Percentiles rank a stretch among this genome's conserved stretches.
These are phyloP conservation scores for Schwanniomyces vanrijiae DNA, from an alignment of 805 yeast species.

Conservation along the genomic window DNA sequence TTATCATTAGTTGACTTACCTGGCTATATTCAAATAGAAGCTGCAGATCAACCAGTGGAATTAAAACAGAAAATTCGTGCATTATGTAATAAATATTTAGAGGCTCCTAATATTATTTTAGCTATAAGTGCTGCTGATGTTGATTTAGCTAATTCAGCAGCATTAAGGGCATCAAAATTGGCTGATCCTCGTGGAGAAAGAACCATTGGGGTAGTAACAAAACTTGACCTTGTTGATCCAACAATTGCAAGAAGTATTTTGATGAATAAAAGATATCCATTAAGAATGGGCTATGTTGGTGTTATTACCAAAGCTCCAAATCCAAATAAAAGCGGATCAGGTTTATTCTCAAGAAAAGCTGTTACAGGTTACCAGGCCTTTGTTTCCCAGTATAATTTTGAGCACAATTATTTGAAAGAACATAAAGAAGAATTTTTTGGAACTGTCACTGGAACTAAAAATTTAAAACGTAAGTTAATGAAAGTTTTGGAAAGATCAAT, in stretches of 20 bases:
- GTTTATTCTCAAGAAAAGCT: constrained; percentile 48
- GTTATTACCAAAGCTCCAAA: constrained; percentile 85
- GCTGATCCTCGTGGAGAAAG: constrained; percentile 95
- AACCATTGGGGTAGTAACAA: constrained; percentile 95
- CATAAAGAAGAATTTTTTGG: constrained; percentile 59
- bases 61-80: constrained; percentile 76
- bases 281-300: constrained; percentile 97
- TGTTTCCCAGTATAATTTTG: constrained; percentile 64
- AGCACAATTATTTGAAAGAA: constrained; percentile 56
- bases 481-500: constrained; percentile 85
- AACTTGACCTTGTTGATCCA: constrained; percentile 86
- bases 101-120: constrained; percentile 88
- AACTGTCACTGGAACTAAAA: constrained; percentile 73
- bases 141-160: constrained; percentile 94
- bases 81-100: constrained; percentile 81
- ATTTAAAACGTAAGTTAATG: constrained; percentile 77
- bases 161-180: constrained; percentile 81
- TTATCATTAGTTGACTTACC: constrained; percentile 93
- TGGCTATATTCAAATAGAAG: constrained; percentile 95
- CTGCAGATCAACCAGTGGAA: constrained; percentile 91
- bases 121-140: constrained; percentile 98
- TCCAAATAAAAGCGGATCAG: constrained; percentile 18
- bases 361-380: constrained; percentile 59
- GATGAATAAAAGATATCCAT: constrained; percentile 80
- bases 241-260: constrained; percentile 65